phyloP scores from a whole-genome alignment of 2,329 filamentous ascomycete genomes.

The Aspergillus pseudonomiae region DNA sequence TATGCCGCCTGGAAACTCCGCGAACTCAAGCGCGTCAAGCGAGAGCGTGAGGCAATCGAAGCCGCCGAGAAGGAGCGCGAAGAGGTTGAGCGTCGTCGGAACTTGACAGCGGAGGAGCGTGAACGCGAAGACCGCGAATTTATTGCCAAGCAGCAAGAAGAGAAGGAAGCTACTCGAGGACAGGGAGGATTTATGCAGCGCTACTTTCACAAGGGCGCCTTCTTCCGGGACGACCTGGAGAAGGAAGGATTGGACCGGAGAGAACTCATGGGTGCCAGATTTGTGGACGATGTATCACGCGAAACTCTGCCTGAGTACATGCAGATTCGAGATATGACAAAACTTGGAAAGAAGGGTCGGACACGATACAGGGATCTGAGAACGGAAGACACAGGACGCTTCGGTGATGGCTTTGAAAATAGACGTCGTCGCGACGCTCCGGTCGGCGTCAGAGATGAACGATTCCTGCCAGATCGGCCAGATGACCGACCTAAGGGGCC shows the following conservation, averaged over 20 bases:
- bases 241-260: constrained; percentile 75
- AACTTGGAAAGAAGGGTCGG: constrained; percentile 86
- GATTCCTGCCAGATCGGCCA: constrained; percentile 49
- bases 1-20: constrained; percentile 91
- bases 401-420: constrained; percentile 56
- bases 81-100: constrained; percentile 84
- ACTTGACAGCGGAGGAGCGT: constrained; percentile 84
- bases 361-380: constrained; percentile 88
- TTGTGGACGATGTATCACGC: constrained; percentile 83
- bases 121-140: constrained; percentile 80
- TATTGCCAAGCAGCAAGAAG: constrained; percentile 76
- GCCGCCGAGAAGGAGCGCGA: constrained; percentile 80
- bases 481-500: constrained; percentile 41
- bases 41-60: constrained; percentile 83
- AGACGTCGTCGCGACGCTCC: constrained; percentile 35
- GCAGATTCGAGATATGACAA: constrained; percentile 91
- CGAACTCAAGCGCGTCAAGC: constrained; percentile 84
- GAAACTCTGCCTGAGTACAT: constrained; percentile 87
- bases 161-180: constrained; percentile 71
- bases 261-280: constrained; percentile 82
- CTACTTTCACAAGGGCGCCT: constrained; percentile 96
- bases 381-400: constrained; percentile 86
- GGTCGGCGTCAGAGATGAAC: constrained; percentile 47
- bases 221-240: constrained; percentile 82
- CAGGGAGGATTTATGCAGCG: constrained; percentile 91